phyloP scores from a whole-genome alignment of 1,139 yeast species.

The Geotrichum citri-aurantii region DNA sequence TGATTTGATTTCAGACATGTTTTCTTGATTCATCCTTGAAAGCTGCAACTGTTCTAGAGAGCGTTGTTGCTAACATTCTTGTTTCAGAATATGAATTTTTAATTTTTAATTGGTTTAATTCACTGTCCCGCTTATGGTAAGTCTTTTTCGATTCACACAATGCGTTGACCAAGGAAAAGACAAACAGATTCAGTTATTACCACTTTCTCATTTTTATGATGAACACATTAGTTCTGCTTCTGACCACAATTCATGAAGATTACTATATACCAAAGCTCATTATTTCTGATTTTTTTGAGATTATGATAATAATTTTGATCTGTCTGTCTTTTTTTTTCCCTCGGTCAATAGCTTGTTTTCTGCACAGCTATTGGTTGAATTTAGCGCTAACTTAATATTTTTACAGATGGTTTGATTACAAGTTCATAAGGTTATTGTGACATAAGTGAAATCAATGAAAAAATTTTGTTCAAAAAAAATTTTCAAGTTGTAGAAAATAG shows the following conservation, averaged over 20 bases:
- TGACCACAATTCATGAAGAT: slow-evolving; percentile 64
- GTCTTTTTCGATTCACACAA: not conserved
- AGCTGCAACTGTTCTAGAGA: slow-evolving; percentile 61
- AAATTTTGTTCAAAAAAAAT: too few relatives aligned
- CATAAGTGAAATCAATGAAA: not conserved
- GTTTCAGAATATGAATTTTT: not conserved
- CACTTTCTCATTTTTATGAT: slow-evolving; percentile 4
- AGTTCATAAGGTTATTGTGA: not conserved
- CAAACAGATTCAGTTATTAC: not conserved
- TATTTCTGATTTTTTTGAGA: not conserved
- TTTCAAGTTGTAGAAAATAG: too few relatives aligned
- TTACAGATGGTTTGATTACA: slow-evolving; percentile 5
- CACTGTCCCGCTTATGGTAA: not conserved
- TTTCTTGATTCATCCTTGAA: slow-evolving; percentile 2
- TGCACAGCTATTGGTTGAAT: not conserved
- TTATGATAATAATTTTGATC: not conserved
- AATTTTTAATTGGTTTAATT: not conserved
- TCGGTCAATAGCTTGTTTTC: not conserved
- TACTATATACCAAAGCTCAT: slow-evolving; percentile 42
- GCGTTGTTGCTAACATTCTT: not conserved
- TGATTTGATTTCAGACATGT: not conserved
- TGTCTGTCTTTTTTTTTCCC: too few relatives aligned
- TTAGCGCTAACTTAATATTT: not conserved
- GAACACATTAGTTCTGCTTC: slow-evolving; percentile 17
- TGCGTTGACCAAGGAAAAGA: not conserved